Evolutionary conservation across 495 filamentous ascomycete genomes (phyloP).

Genomic region (Trichoderma gamsii): DNA sequence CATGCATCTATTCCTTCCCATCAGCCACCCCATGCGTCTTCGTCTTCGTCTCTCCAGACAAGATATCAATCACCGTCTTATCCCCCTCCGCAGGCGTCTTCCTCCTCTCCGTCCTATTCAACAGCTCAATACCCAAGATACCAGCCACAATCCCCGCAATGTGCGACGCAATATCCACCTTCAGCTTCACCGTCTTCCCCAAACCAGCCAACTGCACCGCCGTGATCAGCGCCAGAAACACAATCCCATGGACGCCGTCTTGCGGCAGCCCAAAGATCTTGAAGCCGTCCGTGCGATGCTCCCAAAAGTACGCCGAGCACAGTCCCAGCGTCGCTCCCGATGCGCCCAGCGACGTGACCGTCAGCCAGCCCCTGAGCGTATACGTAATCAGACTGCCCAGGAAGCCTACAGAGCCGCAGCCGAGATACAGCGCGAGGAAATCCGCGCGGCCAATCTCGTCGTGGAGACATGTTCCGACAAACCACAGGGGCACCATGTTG

Average conservation of each 20-base stretch:
- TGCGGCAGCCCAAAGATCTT: slow-evolving; percentile 47
- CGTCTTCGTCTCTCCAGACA: slow-evolving; percentile 14
- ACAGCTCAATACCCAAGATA: slow-evolving; percentile 20
- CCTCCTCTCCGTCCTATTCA: slow-evolving; percentile 15
- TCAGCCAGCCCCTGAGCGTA: slow-evolving; percentile 42
- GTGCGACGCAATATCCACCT: slow-evolving; percentile 67
- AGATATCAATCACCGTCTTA: slow-evolving; percentile 15
- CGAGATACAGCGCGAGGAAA: slow-evolving; percentile 74
- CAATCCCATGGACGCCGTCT: slow-evolving; percentile 44
- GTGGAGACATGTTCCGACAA: slow-evolving; percentile 54
- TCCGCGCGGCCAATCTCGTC: slow-evolving; percentile 81
- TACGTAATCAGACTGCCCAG: slow-evolving; percentile 54
- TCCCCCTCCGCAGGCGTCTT: slow-evolving; percentile 13
- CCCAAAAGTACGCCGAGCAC: slow-evolving; percentile 59
- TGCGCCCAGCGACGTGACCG: slow-evolving; percentile 55
- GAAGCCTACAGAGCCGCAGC: slow-evolving; percentile 59
- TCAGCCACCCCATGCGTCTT: background rate
- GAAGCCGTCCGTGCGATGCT: slow-evolving; percentile 51
- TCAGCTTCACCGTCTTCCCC: slow-evolving; percentile 27
- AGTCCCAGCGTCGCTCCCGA: slow-evolving; percentile 68
- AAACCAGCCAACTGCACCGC: slow-evolving; percentile 43
- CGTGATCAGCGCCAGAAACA: slow-evolving; percentile 42
- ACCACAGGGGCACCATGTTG: slow-evolving; percentile 62
- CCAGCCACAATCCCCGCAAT: slow-evolving; percentile 59
- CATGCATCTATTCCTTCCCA: background rate